Percentiles rank a stretch among this genome's conserved stretches.
Conservation (phyloP, 1,284 basidiomycete genomes). For the Pseudomicrostroma phylloplanum region DNA sequence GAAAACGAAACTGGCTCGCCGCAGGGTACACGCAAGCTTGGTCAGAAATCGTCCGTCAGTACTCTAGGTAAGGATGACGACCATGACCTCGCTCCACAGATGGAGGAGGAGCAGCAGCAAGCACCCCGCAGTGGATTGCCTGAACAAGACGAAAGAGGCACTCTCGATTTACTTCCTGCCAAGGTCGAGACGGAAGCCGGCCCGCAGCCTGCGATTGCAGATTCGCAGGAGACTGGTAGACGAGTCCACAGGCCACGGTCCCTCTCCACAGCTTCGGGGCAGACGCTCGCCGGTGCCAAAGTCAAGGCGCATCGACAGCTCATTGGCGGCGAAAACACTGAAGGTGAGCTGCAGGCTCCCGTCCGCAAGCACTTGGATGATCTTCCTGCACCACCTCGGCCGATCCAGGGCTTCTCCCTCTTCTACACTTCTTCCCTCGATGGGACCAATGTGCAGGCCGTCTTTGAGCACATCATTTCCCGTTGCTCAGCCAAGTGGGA, state of each 20-base stretch:
- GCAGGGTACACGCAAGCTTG: too few species aligned
- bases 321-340: not conserved
- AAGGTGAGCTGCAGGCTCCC: not conserved
- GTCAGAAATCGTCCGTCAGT: too few species aligned
- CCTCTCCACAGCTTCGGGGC: not conserved
- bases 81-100: too few species aligned
- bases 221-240: not conserved
- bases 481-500: constrained; percentile 18
- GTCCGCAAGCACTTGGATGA: too few species aligned
- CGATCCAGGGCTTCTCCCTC: constrained; percentile 30
- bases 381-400: not conserved
- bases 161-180: too few species aligned
- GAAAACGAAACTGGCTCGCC: too few species aligned
- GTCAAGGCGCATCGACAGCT: not conserved
- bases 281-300: not conserved
- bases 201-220: too few species aligned
- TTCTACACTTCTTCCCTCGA: constrained; percentile 37
- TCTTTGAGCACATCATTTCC: constrained; percentile 34
- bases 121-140: too few species aligned
- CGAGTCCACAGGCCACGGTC: not conserved
- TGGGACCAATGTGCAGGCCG: constrained; percentile 24
- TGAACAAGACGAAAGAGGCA: too few species aligned
- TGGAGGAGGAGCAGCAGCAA: too few species aligned
- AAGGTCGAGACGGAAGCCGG: too few species aligned
- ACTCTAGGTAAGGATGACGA: too few species aligned